Conservation (phyloP, 164 flowering plant genomes). For the Berberis vulgaris region DNA sequence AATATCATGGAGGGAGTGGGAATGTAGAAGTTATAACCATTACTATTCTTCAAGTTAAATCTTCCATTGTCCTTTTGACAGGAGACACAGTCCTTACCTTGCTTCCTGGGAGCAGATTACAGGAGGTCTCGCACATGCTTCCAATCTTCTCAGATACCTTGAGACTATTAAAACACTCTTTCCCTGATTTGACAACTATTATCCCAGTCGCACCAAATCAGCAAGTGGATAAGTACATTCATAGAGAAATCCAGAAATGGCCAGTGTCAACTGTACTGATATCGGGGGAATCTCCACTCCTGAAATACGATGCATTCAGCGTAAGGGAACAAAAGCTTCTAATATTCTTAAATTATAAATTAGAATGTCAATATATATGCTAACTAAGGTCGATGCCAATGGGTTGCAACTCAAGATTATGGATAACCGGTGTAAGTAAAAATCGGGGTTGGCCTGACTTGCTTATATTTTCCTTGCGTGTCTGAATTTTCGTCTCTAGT, state of each 20-base stretch:
- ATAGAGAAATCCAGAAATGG: conserved; percentile 31
- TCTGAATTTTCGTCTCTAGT: background rate
- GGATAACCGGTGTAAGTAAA: no score
- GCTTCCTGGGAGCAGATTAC: conserved; percentile 97
- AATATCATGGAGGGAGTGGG: no score
- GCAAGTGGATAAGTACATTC: conserved; percentile 54
- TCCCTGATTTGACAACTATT: conserved; percentile 44
- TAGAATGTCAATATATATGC: background rate
- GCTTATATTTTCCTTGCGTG: no score
- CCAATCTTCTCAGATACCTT: conserved; percentile 52
- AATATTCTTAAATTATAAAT: background rate
- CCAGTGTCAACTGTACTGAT: conserved; percentile 48
- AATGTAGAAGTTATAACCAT: background rate
- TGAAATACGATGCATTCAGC: conserved; percentile 66
- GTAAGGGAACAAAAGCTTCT: conserved; percentile 33
- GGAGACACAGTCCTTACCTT: conserved; percentile 62
- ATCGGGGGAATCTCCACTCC: conserved; percentile 44
- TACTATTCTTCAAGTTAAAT: background rate
- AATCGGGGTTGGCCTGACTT: no score
- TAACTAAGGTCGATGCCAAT: no score
- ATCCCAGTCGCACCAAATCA: conserved; percentile 80
- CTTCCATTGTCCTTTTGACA: conserved; percentile 15
- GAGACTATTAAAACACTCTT: conserved; percentile 34
- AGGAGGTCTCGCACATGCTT: conserved; percentile 84
- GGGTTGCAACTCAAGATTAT: no score